Percentiles rank a stretch among this genome's conserved stretches.
Conservation (phyloP, 2,329 filamentous ascomycete species). For the Colletotrichum euphorbiae region DNA sequence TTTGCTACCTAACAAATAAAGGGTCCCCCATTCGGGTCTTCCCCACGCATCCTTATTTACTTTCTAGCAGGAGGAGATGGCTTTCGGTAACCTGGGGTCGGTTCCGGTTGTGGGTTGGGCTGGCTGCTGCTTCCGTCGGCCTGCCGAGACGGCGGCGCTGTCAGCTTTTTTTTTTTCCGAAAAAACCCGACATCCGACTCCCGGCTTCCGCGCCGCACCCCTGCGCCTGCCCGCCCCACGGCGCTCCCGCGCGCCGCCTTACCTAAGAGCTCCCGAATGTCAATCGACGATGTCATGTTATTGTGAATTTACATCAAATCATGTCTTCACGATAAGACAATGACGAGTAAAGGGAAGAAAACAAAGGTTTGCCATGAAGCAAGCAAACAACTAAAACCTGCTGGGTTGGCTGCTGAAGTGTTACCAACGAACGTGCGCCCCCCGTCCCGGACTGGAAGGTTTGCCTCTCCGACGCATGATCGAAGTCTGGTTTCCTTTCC, state of each 20-base stretch:
- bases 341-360: no score
- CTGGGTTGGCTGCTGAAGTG: no score
- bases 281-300: no score
- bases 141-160: not conserved
- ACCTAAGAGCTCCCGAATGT: no score
- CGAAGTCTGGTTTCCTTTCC: not conserved
- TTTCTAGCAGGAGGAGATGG: not conserved
- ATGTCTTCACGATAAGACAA: no score
- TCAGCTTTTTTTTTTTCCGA: not conserved
- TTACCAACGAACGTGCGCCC: not conserved
- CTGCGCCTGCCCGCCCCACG: not conserved
- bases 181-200: constrained; percentile 22
- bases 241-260: not conserved
- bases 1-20: constrained; percentile 11
- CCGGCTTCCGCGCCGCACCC: constrained; percentile 25
- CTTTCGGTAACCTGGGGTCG: not conserved
- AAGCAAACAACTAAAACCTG: no score
- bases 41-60: not conserved
- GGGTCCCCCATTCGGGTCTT: not conserved
- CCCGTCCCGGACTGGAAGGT: not conserved
- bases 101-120: not conserved
- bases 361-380: no score
- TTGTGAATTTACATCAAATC: no score
- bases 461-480: constrained; percentile 10
- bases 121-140: no score